Conservation (phyloP, 306 rosid genomes). For the Citrullus amarus region DNA sequence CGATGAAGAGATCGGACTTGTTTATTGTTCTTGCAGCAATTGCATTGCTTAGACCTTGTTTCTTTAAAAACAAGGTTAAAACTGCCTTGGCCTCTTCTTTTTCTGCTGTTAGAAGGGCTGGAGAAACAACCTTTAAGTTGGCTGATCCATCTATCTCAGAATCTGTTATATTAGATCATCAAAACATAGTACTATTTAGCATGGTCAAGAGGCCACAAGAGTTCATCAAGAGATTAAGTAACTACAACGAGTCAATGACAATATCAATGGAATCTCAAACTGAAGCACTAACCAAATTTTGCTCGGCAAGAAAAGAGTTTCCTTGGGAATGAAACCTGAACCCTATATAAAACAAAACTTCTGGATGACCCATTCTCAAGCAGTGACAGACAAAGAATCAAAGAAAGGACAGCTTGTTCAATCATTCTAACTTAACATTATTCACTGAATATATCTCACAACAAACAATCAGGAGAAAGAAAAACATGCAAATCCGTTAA, state of each 20-base stretch:
- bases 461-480: not conserved
- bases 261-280: not conserved
- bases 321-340: slow-evolving; percentile 30
- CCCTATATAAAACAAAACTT: slow-evolving; percentile 28
- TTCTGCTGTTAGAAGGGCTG: slow-evolving; percentile 67
- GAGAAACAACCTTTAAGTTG: slow-evolving; percentile 32
- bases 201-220: not conserved
- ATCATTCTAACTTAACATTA: not conserved
- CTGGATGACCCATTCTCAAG: not conserved
- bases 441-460: not conserved
- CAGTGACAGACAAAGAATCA: not conserved
- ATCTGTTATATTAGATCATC: slow-evolving; percentile 19
- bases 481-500: not conserved
- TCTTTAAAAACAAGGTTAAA: slow-evolving; percentile 65
- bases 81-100: slow-evolving; percentile 96
- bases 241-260: not conserved
- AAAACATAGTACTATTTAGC: slow-evolving; percentile 12
- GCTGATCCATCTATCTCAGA: slow-evolving; percentile 41
- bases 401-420: not conserved
- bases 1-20: slow-evolving; percentile 59
- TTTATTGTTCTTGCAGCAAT: slow-evolving; percentile 66
- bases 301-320: slow-evolving; percentile 45
- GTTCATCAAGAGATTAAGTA: slow-evolving; percentile 2
- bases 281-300: slow-evolving; percentile 41
- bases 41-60: slow-evolving; percentile 67